phyloP scores from a whole-genome alignment of 1,139 yeast species.

The Taphrina deformans region DNA sequence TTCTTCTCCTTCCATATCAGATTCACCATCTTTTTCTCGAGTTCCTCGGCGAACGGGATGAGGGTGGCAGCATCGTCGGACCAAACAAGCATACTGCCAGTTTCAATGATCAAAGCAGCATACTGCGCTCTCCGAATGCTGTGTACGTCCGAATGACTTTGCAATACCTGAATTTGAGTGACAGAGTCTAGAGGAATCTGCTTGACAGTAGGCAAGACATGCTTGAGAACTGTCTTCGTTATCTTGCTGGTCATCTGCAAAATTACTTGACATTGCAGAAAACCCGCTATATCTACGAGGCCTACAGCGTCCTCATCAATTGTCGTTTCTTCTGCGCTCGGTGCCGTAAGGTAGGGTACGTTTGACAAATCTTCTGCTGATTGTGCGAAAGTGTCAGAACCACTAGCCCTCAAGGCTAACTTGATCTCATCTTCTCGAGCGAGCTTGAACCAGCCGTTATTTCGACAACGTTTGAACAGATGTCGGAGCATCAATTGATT shows the following conservation, averaged over 20 bases:
- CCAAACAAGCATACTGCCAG: conserved; percentile 31
- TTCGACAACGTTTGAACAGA: conserved; percentile 36
- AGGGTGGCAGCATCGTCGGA: conserved; percentile 37
- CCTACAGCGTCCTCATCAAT: conserved; percentile 33
- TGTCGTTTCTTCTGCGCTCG: conserved; percentile 17
- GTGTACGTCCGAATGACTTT: conserved; percentile 36
- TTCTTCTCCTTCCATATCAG: conserved; percentile 32
- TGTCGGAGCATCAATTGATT: conserved; percentile 37
- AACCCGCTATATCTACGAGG: conserved; percentile 34
- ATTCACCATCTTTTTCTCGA: conserved; percentile 34
- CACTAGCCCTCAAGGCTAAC: conserved; percentile 35
- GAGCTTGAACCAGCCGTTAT: conserved; percentile 38
- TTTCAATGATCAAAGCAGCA: conserved; percentile 36
- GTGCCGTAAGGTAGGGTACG: conserved; percentile 32
- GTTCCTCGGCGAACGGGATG: conserved; percentile 34
- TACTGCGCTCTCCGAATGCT: conserved; percentile 37
- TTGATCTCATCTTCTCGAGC: conserved; percentile 31
- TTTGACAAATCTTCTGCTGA: conserved; percentile 25
- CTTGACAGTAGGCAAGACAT: conserved; percentile 32
- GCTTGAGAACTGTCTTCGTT: conserved; percentile 35
- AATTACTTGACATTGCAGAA: conserved; percentile 36
- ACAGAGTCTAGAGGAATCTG: conserved; percentile 37
- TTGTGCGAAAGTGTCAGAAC: conserved; percentile 18
- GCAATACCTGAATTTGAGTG: conserved; percentile 38
- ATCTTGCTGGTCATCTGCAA: conserved; percentile 36